A percentile compares a stretch with the other conserved stretches of the same genome.
Evolutionary conservation across 2,329 filamentous ascomycete genomes (phyloP).

Genomic region (Thielaviopsis musarum): DNA sequence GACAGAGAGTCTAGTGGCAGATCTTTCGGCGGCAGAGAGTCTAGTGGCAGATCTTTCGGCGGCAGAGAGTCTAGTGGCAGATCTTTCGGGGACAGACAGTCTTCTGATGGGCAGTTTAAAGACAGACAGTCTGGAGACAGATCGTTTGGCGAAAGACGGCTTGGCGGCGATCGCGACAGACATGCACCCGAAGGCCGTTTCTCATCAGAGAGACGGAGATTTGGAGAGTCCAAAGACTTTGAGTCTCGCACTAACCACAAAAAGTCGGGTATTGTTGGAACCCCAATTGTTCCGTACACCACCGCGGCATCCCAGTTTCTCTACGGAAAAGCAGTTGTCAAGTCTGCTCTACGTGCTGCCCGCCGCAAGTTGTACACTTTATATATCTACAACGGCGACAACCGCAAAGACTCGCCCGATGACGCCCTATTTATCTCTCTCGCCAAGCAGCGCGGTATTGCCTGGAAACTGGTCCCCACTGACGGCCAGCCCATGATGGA

Average conservation of each 20-base stretch:
- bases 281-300: conserved; percentile 32
- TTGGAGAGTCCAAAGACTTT: background rate
- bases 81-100: background rate
- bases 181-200: background rate
- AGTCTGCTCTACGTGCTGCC: conserved; percentile 52
- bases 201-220: background rate
- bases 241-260: background rate
- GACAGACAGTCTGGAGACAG: background rate
- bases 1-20: background rate
- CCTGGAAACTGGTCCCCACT: conserved; percentile 40
- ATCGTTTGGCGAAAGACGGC: background rate
- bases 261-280: conserved; percentile 4
- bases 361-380: conserved; percentile 67
- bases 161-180: background rate
- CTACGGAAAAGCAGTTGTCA: conserved; percentile 68
- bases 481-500: conserved; percentile 55
- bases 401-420: conserved; percentile 31
- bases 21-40: background rate
- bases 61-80: background rate
- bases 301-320: conserved; percentile 84
- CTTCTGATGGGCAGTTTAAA: background rate
- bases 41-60: background rate
- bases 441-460: conserved; percentile 32
- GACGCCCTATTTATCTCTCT: conserved; percentile 28
- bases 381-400: conserved; percentile 52